These are phyloP conservation scores for Diaporthe helianthi DNA, from an alignment of 2,329 filamentous ascomycete genomes.

Conservation along the genomic window DNA sequence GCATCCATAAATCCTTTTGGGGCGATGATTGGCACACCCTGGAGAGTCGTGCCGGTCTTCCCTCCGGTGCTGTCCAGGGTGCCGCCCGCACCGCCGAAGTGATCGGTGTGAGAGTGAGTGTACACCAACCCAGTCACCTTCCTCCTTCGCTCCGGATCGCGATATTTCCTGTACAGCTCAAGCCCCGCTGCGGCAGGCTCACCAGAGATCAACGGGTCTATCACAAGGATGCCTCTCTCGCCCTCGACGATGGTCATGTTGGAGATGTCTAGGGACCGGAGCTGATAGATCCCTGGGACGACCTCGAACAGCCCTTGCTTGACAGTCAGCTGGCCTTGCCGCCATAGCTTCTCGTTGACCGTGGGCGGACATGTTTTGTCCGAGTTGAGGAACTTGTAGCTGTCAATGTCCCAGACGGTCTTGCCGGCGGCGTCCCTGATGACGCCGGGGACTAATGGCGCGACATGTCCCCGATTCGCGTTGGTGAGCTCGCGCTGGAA, in stretches of 20 bases:
- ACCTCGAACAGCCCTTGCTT: slow-evolving; percentile 47
- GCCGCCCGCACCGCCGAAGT: slow-evolving; percentile 44
- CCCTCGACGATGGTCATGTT: slow-evolving; percentile 51
- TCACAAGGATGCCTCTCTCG: slow-evolving; percentile 46
- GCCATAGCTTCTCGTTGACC: slow-evolving; percentile 45
- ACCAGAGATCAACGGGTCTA: slow-evolving; percentile 47
- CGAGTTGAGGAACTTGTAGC: slow-evolving; percentile 42
- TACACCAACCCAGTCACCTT: slow-evolving; percentile 47
- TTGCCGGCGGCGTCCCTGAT: slow-evolving; percentile 33
- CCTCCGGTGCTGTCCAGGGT: slow-evolving; percentile 29
- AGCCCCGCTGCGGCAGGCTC: slow-evolving; percentile 46
- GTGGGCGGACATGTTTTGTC: slow-evolving; percentile 38
- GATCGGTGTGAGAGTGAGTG: slow-evolving; percentile 50
- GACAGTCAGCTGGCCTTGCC: slow-evolving; percentile 43
- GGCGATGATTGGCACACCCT: slow-evolving; percentile 41
- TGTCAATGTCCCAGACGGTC: slow-evolving; percentile 43
- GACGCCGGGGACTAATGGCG: slow-evolving; percentile 26
- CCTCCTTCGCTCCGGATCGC: slow-evolving; percentile 34
- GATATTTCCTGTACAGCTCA: slow-evolving; percentile 43
- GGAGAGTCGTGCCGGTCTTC: neutral
- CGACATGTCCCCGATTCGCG: slow-evolving; percentile 35
- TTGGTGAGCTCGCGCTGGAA: slow-evolving; percentile 35
- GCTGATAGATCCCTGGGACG: slow-evolving; percentile 47
- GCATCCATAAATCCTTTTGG: slow-evolving; percentile 50
- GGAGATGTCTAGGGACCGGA: slow-evolving; percentile 49